These are phyloP conservation scores for Aureobasidium sp. DNA, from an alignment of 2,329 filamentous ascomycete genomes.

Conservation along the genomic window DNA sequence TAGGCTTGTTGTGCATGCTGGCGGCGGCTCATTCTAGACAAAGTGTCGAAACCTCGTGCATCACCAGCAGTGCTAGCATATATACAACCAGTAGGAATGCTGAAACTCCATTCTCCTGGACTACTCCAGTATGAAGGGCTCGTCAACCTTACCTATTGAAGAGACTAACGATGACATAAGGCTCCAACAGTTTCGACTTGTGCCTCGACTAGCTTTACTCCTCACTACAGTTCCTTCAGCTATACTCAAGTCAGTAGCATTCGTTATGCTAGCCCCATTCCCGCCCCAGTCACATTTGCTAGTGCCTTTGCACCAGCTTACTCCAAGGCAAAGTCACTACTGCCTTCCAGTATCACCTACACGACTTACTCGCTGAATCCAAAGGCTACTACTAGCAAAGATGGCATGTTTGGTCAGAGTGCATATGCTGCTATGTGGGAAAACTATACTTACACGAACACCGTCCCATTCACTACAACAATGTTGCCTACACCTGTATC, in stretches of 20 bases:
- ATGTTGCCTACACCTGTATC: constrained; percentile 50
- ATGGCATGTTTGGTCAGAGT: constrained; percentile 29
- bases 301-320: neutral
- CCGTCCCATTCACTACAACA: constrained; percentile 33
- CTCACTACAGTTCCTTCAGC: neutral
- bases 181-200: neutral
- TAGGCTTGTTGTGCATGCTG: neutral
- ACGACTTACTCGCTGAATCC: neutral
- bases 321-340: neutral
- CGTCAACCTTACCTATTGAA: neutral
- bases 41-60: neutral
- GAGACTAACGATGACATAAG: neutral
- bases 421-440: constrained; percentile 29
- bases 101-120: neutral
- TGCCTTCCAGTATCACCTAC: neutral
- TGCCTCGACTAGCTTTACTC: neutral
- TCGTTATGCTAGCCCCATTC: neutral
- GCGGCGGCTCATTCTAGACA: neutral
- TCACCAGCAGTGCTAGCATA: neutral
- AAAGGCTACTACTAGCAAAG: neutral
- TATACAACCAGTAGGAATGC: neutral
- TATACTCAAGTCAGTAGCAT: neutral
- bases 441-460: neutral
- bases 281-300: neutral
- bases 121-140: neutral